phyloP scores from a whole-genome alignment of 2,329 filamentous ascomycete species.

The Fusarium nurragi region DNA sequence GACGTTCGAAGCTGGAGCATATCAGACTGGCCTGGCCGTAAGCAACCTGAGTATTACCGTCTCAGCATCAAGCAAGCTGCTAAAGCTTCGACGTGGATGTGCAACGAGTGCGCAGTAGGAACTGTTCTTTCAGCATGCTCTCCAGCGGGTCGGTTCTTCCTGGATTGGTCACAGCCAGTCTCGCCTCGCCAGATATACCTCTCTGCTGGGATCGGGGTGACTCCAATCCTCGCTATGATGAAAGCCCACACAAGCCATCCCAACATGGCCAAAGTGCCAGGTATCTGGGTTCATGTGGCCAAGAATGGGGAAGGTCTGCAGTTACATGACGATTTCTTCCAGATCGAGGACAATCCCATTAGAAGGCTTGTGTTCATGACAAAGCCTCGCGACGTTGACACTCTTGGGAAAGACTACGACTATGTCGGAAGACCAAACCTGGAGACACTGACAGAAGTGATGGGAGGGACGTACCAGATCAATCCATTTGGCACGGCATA shows the following conservation, averaged over 20 bases:
- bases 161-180: slow-evolving; percentile 1
- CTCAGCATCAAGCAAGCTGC: slow-evolving; percentile 3
- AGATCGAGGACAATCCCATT: background rate
- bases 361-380: slow-evolving; percentile 3
- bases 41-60: background rate
- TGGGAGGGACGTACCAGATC: background rate
- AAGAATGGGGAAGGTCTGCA: background rate
- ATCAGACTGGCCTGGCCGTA: slow-evolving; percentile 12
- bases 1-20: slow-evolving; percentile 12
- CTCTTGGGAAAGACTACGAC: background rate
- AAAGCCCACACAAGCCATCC: slow-evolving; percentile 4
- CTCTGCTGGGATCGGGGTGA: slow-evolving; percentile 1
- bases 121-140: background rate
- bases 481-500: background rate
- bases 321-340: background rate
- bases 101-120: background rate
- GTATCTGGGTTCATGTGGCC: slow-evolving; percentile 4
- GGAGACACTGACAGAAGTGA: background rate
- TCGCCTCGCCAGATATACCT: slow-evolving; percentile 1
- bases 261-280: background rate
- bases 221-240: slow-evolving; percentile 5
- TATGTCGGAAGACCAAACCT: background rate
- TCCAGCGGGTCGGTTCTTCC: background rate
- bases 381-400: background rate
- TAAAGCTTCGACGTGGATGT: slow-evolving; percentile 1